Conservation (phyloP, 2,329 filamentous ascomycete genomes). For the Fusarium globosum region DNA sequence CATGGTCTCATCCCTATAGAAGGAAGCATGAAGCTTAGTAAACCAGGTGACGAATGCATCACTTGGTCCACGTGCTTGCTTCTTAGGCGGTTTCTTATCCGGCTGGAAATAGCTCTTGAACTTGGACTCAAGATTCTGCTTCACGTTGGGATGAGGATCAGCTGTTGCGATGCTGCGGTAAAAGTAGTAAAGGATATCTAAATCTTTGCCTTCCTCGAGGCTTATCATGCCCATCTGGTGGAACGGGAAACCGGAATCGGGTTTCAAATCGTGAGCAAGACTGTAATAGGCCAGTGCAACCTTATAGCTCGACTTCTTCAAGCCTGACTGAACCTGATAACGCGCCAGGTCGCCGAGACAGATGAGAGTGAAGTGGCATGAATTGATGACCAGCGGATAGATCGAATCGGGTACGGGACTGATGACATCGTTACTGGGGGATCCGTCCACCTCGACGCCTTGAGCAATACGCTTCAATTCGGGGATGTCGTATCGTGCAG, state of each 20-base stretch:
- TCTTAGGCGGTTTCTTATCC: constrained; percentile 47
- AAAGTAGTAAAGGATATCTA: constrained; percentile 89
- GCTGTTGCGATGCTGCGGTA: constrained; percentile 83
- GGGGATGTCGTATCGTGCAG: constrained; percentile 66
- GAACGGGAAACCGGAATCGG: constrained; percentile 82
- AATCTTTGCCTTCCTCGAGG: constrained; percentile 79
- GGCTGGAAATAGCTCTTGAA: constrained; percentile 68
- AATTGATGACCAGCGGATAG: constrained; percentile 71
- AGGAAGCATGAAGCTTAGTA: constrained; percentile 84
- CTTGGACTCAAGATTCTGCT: constrained; percentile 81
- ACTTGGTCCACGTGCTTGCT: constrained; percentile 53
- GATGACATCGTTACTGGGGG: constrained; percentile 50
- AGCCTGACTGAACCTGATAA: constrained; percentile 81
- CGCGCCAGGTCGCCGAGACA: constrained; percentile 90
- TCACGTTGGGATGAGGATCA: constrained; percentile 79
- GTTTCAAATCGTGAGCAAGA: constrained; percentile 81
- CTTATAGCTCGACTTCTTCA: constrained; percentile 80
- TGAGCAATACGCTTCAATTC: constrained; percentile 59
- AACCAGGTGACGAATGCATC: constrained; percentile 83
- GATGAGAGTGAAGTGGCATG: constrained; percentile 85
- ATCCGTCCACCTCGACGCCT: constrained; percentile 54
- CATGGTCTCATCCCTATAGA: constrained; percentile 81
- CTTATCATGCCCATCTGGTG: constrained; percentile 93
- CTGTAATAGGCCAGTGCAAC: constrained; percentile 86
- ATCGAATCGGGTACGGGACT: constrained; percentile 61